These are phyloP conservation scores for Pseudoneurospora amorphoporcata DNA, from an alignment of 495 filamentous ascomycete species.

Conservation along the genomic window DNA sequence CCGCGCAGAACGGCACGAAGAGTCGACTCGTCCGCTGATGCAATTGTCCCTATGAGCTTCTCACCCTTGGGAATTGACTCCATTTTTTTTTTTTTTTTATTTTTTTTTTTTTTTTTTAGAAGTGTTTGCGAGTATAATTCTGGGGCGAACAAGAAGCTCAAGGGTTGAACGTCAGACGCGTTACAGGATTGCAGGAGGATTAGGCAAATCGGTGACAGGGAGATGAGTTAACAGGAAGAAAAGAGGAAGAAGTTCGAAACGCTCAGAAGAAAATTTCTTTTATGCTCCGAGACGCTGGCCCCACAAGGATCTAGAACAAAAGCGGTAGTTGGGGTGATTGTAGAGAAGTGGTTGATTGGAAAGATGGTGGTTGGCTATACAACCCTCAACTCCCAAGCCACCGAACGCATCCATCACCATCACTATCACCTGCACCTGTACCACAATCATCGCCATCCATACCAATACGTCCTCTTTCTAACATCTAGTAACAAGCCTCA, in stretches of 20 bases:
- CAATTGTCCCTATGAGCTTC: not conserved
- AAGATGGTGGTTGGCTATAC: not conserved
- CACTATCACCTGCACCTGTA: not conserved
- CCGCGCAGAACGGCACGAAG: not conserved
- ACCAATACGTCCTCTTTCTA: not conserved
- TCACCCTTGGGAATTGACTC: not conserved
- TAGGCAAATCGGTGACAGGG: not conserved
- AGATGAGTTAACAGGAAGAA: not conserved
- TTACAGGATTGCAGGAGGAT: not conserved
- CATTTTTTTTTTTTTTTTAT: not conserved
- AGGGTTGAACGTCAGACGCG: not conserved
- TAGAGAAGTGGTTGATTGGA: not conserved
- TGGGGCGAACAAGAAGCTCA: not conserved
- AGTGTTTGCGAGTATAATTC: too few species aligned
- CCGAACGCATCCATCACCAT: not conserved
- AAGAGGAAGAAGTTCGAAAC: not conserved
- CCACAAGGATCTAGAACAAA: not conserved
- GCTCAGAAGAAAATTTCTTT: not conserved
- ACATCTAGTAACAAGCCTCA: conserved; percentile 20
- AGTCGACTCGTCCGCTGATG: not conserved
- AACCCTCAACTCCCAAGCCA: not conserved
- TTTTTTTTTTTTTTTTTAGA: too few species aligned
- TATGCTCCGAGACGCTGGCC: not conserved
- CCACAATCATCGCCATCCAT: not conserved
- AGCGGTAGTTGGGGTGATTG: not conserved